Conservation (phyloP, 2,329 filamentous ascomycete species). For the Hypoxylon sp. region DNA sequence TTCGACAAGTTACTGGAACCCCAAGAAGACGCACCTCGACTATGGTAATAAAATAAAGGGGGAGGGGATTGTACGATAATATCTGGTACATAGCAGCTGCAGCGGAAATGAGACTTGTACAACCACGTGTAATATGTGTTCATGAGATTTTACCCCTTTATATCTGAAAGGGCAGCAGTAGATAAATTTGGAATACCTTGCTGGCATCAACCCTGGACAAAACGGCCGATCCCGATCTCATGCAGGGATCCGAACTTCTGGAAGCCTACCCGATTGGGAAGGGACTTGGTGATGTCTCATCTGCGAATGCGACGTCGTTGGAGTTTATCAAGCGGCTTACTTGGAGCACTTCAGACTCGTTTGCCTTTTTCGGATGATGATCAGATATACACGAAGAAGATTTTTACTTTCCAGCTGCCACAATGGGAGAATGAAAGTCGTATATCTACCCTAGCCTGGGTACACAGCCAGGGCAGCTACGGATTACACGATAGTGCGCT, state of each 20-base stretch:
- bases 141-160: too few relatives aligned
- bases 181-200: background rate
- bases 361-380: background rate
- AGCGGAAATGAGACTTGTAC: constrained; percentile 8
- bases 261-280: constrained; percentile 14
- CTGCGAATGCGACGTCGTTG: background rate
- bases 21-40: constrained; percentile 24
- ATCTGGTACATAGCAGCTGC: constrained; percentile 2
- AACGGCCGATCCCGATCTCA: constrained; percentile 16
- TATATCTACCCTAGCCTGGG: too few relatives aligned
- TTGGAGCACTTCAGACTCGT: background rate
- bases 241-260: constrained; percentile 27
- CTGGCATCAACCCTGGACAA: constrained; percentile 1
- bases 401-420: constrained; percentile 5
- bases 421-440: constrained; percentile 5
- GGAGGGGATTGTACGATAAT: constrained; percentile 17
- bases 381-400: background rate
- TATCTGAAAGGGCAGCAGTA: too few relatives aligned
- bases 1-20: constrained; percentile 34
- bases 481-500: constrained; percentile 23
- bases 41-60: constrained; percentile 36
- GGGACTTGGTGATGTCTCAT: background rate
- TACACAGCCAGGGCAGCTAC: too few relatives aligned
- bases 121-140: constrained; percentile 15
- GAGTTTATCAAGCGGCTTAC: background rate